These are phyloP conservation scores for Apium graveolens DNA, from an alignment of 129 eudicot genomes.

Conservation along the genomic window DNA sequence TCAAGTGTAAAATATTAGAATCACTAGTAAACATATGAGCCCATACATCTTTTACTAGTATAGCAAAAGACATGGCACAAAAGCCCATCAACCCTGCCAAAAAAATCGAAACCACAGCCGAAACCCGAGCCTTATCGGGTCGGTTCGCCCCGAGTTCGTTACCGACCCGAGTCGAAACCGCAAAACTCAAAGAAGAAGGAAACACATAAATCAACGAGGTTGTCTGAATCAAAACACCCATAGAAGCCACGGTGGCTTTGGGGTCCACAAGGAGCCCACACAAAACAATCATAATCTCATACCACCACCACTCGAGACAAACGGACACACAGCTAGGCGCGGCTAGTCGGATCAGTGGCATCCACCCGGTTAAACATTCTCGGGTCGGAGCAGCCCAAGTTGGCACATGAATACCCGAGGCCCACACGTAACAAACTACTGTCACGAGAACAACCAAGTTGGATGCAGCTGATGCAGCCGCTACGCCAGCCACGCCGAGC, in stretches of 20 bases:
- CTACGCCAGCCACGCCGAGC: slow-evolving; percentile 51
- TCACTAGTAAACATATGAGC: slow-evolving; percentile 53
- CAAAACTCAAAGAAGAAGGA: slow-evolving; percentile 49
- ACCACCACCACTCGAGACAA: slow-evolving; percentile 91
- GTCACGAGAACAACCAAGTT: slow-evolving; percentile 30
- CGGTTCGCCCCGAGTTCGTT: slow-evolving; percentile 69
- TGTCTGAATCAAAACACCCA: slow-evolving; percentile 71
- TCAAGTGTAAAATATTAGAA: slow-evolving; percentile 32
- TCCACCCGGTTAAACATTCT: slow-evolving; percentile 61
- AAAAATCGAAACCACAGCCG: slow-evolving; percentile 35
- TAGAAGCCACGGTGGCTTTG: slow-evolving; percentile 57
- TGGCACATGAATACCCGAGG: slow-evolving; percentile 35
- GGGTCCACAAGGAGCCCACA: slow-evolving; percentile 62
- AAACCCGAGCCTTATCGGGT: slow-evolving; percentile 49
- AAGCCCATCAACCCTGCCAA: slow-evolving; percentile 55
- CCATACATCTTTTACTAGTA: slow-evolving; percentile 42
- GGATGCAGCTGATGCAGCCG: slow-evolving; percentile 44
- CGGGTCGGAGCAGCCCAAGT: slow-evolving; percentile 53
- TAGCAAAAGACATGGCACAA: slow-evolving; percentile 42
- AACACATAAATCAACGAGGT: slow-evolving; percentile 55
- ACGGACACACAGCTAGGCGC: slow-evolving; percentile 78
- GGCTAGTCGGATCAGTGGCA: slow-evolving; percentile 42
- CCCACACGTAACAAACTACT: slow-evolving; percentile 42
- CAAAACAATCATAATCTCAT: slow-evolving; percentile 65
- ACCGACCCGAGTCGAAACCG: slow-evolving; percentile 71